These are phyloP conservation scores for Salix suchowensis DNA, from an alignment of 345 rosid species.

Conservation along the genomic window DNA sequence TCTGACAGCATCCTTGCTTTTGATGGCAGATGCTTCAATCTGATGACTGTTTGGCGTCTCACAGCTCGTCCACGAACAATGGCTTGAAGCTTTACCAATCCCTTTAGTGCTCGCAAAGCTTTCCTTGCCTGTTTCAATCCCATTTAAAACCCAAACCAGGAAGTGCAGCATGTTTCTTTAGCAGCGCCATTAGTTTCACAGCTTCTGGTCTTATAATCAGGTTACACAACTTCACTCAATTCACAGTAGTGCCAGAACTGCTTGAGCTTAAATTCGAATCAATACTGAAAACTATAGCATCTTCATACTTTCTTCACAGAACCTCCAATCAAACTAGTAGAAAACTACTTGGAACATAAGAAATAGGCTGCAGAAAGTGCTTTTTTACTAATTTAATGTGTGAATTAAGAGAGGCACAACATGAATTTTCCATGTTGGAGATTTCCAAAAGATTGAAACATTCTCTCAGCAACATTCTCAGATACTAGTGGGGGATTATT, in stretches of 20 bases:
- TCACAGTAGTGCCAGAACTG: background rate
- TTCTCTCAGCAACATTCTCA: background rate
- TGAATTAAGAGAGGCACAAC: background rate
- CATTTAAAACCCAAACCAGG: conserved; percentile 6
- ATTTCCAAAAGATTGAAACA: background rate
- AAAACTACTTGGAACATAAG: background rate
- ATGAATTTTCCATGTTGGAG: background rate
- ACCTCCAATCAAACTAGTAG: background rate
- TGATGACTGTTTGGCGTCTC: conserved; percentile 37
- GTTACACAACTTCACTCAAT: background rate
- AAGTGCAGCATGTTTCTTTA: background rate
- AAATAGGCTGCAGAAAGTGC: background rate
- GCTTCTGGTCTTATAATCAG: background rate
- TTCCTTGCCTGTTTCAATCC: conserved; percentile 66
- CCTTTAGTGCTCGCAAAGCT: conserved; percentile 80
- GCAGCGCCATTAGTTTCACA: background rate
- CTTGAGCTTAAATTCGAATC: background rate
- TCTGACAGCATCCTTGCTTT: conserved; percentile 22
- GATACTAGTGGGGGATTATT: background rate
- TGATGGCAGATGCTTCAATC: conserved; percentile 28
- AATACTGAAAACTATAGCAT: background rate
- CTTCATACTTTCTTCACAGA: background rate
- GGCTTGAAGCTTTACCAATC: conserved; percentile 85
- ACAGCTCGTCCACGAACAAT: conserved; percentile 69
- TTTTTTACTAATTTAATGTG: background rate